Base-by-base conservation (phyloP, 1,284 basidiomycete species). In the Ceratobasidium sp. region DNA sequence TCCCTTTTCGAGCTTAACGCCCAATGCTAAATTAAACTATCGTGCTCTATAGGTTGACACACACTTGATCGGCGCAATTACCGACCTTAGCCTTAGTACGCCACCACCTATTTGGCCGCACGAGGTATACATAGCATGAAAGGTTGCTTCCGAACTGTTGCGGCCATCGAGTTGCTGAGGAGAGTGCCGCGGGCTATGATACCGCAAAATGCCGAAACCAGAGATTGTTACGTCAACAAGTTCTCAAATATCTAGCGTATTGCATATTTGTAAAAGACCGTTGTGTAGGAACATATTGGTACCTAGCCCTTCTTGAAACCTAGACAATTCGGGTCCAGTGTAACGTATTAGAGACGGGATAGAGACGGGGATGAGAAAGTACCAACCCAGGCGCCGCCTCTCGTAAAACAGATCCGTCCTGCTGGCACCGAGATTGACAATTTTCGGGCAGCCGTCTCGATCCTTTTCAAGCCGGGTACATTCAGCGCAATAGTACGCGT, bases 401-500 rank as follows among this genome's bases (percentile, higher is more conserved):
- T 96, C 95, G 81, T 96, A 96, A 87, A 96, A 96, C 61, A 96
- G 83, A 83, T 96, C 95, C 65, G 95, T 96, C 81, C 94, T 87
- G 81, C 92, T 95, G 19, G 95, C 93, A 77, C 96, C 96, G 22
- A 98, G 87, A 82, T 99, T 99, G 81, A 99, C 96, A 80, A 99
- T 98, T 88, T 99, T 98, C 0, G 97, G 97, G 86, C 98, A 99
- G 0, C 98, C 98, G 83, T 99, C 98, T 43, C 98, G 87, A 82
- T 99, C 97, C 83, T 99, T 99, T 84, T 99, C 98, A 74, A 99
- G 86, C 71, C 96, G 87, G 34, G 96, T 98, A 82, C 98, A 99
- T 85, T 97, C 96, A 2, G 95, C 95, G 81, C 97, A 98, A 82
- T 98, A 98, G 84, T 98, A 98, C 1, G 96, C 97, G 83, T 98